Evolutionary conservation across 2,329 filamentous ascomycete species (phyloP).

Genomic region (Periconia macrospinosa): DNA sequence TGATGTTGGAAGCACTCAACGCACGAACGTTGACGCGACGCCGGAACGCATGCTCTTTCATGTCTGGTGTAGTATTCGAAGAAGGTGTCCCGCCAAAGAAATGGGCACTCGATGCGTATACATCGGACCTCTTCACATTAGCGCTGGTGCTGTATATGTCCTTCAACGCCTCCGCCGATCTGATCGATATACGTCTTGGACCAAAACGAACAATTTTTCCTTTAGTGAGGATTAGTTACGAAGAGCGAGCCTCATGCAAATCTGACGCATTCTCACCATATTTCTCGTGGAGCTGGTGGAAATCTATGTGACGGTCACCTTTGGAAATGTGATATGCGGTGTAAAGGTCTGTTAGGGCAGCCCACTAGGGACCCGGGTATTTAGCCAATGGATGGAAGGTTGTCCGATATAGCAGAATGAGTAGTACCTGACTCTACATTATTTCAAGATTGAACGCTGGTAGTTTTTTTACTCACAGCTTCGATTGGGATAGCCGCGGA

Average conservation of each 20-base stretch:
- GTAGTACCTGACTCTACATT: background rate
- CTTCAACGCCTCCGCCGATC: background rate
- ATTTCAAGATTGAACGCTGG: background rate
- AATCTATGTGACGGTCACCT: constrained; percentile 48
- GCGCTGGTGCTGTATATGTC: constrained; percentile 9
- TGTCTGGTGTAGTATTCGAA: constrained; percentile 4
- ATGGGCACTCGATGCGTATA: constrained; percentile 3
- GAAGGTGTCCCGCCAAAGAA: constrained; percentile 5
- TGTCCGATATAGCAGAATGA: constrained; percentile 1
- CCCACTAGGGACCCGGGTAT: constrained; percentile 36
- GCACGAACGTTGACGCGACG: constrained; percentile 7
- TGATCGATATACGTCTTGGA: constrained; percentile 9
- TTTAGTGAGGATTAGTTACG: background rate
- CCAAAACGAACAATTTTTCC: constrained; percentile 10
- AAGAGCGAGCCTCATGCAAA: background rate
- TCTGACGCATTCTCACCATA: constrained; percentile 54
- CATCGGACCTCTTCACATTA: constrained; percentile 5
- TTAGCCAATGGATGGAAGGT: constrained; percentile 31
- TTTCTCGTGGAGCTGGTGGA: constrained; percentile 51
- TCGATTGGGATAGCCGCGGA: background rate
- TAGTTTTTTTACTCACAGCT: background rate
- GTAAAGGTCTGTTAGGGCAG: constrained; percentile 15
- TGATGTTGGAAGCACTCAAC: constrained; percentile 3
- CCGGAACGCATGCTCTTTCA: constrained; percentile 5
- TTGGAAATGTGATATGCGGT: constrained; percentile 56